Base-by-base conservation (phyloP, 1,139 yeast genomes). In the Yamadazyma diospyri region DNA sequence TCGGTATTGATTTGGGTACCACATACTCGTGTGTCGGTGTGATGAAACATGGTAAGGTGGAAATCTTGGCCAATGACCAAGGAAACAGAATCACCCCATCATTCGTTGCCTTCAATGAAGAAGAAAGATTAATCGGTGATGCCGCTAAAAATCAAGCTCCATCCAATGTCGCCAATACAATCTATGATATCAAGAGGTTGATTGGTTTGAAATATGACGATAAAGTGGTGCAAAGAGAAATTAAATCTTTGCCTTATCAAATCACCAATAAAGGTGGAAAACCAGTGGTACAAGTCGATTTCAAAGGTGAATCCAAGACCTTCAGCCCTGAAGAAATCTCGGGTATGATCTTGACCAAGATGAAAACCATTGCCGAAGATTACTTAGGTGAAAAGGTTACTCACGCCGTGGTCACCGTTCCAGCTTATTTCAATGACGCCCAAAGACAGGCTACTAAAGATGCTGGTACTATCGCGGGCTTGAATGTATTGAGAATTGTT, bases 391-490 rank as follows among this genome's bases (percentile, higher is more conserved):
- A 81, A 58, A 77, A 81, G 60, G 95, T 87, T 44, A 84, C 94
- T 36, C 94, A 88, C 53, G 96, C 96, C 25, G 97, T 88, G 46
- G 95, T 88, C 45, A 88, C 97, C 30, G 97, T 89, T 38, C 97
- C 97, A 37, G 97, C 97, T 37, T 89, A 89, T 69, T 89, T 89
- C 72, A 92, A 89, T 64, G 97, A 89, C 66, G 95, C 97, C 39
- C 97, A 89, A 71, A 83, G 97, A 73, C 97, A 89, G 66, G 97
- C 97, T 42, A 89, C 97, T 45, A 88, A 89, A 72, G 97, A 88
- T 63, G 97, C 97, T 35, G 97, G 97, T 71, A 76, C 86, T 41
- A 89, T 89, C 72, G 95, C 97, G 30, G 97, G 97, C 51, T 77
- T 89, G 57, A 87, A 85, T 54, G 95, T 89, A 39, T 76, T 88